These are phyloP conservation scores for Chrysoporthe deuterocubensis DNA, from an alignment of 2,329 filamentous ascomycete genomes.

Conservation along the genomic window DNA sequence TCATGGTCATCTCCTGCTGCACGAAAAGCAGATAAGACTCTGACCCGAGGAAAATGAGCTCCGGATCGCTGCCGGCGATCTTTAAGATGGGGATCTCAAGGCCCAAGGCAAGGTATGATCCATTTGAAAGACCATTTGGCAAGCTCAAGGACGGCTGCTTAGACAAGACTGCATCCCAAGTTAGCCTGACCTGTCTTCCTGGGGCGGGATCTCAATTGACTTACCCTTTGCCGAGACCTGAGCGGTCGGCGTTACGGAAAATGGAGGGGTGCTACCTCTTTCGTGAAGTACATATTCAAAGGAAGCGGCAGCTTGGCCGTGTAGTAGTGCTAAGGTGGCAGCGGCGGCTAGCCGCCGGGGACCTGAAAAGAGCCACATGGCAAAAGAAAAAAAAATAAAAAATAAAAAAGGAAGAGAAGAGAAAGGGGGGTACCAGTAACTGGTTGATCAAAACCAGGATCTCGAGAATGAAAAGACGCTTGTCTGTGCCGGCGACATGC, in stretches of 20 bases:
- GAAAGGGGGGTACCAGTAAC: background rate
- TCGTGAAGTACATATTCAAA: slow-evolving; percentile 23
- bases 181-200: background rate
- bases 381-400: background rate
- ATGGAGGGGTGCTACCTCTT: slow-evolving; percentile 28
- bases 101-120: slow-evolving; percentile 26
- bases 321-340: slow-evolving; percentile 24
- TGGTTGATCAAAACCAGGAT: background rate
- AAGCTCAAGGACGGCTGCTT: slow-evolving; percentile 22
- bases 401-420: background rate
- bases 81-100: slow-evolving; percentile 27
- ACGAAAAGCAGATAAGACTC: slow-evolving; percentile 28
- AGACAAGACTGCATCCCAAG: slow-evolving; percentile 13
- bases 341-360: slow-evolving; percentile 16
- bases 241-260: slow-evolving; percentile 17
- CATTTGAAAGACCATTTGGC: slow-evolving; percentile 11
- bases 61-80: slow-evolving; percentile 23
- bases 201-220: background rate
- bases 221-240: slow-evolving; percentile 12
- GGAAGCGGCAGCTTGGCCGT: slow-evolving; percentile 32
- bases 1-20: slow-evolving; percentile 27
- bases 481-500: slow-evolving; percentile 15
- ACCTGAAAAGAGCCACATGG: background rate
- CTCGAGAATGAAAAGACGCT: slow-evolving; percentile 1
- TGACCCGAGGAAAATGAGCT: slow-evolving; percentile 23